A percentile compares a stretch with the other conserved stretches of the same genome.
Conservation (phyloP, 495 filamentous ascomycete genomes). For the Aspergillus hancockii region DNA sequence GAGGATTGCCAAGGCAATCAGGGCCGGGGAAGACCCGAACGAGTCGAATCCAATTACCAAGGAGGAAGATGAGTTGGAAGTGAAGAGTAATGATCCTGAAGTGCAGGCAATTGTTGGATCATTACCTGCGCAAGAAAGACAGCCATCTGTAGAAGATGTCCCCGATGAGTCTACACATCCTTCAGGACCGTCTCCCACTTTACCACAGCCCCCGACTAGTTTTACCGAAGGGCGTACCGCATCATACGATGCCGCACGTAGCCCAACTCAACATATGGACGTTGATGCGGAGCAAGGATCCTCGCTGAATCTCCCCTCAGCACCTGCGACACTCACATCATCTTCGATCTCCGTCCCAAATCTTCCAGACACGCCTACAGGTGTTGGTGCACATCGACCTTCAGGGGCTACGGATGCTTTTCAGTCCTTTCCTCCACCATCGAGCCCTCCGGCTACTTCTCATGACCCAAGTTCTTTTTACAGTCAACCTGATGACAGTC, state of each 20-base stretch:
- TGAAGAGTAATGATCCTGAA: slow-evolving; percentile 33
- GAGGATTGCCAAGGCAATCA: slow-evolving; percentile 86
- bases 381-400: slow-evolving; percentile 17
- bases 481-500: slow-evolving; percentile 22
- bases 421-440: slow-evolving; percentile 50
- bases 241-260: slow-evolving; percentile 25
- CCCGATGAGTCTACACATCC: slow-evolving; percentile 53
- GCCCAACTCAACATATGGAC: slow-evolving; percentile 20
- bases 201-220: slow-evolving; percentile 35
- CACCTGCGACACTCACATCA: slow-evolving; percentile 36
- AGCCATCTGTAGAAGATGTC: slow-evolving; percentile 59
- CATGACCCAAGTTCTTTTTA: slow-evolving; percentile 39
- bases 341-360: slow-evolving; percentile 25
- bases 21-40: slow-evolving; percentile 91
- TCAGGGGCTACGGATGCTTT: slow-evolving; percentile 32
- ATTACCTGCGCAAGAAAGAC: slow-evolving; percentile 39
- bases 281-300: slow-evolving; percentile 20
- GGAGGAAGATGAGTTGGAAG: slow-evolving; percentile 26
- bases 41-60: slow-evolving; percentile 74
- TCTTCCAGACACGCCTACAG: slow-evolving; percentile 44
- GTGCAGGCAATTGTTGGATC: slow-evolving; percentile 50
- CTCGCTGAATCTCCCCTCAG: slow-evolving; percentile 41
- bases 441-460: slow-evolving; percentile 28
- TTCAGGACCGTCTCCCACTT: slow-evolving; percentile 47
- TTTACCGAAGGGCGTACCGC: slow-evolving; percentile 28